Evolutionary conservation across 192 early-diverging fungal genomes (phyloP), one percentile per base, ranked within the genome.

Genomic region (Powellomyces hirtus): DNA sequence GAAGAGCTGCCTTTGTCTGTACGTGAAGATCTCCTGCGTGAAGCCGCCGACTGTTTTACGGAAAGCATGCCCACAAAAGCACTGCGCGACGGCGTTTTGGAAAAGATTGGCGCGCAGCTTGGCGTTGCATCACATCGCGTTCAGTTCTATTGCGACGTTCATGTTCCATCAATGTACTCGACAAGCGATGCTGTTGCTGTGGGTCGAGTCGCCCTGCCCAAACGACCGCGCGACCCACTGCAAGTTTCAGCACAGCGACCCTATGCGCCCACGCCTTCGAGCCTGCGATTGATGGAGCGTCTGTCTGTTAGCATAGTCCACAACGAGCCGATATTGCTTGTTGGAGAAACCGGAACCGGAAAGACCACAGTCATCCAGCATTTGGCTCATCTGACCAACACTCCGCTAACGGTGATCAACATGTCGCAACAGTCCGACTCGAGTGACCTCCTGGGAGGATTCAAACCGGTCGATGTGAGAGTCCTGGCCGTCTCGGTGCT

Each of bases 341-440:
- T 96, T 3, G 97, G 97, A 53, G 97, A 99, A 70, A 99, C 97
- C 0, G 97, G 97, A 58, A 94, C 94, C 6, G 97, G 97, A 55
- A 99, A 99, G 80, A 99, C 97, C 0, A 94, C 96, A 0, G 89
- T 92, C 6, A 89, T 99, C 16, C 97, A 99, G 77, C 88, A 92
- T 44, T 81, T 99, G 27, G 95, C 97, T 7, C 77, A 85, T 27
- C 73, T 94, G 59, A 76, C 91, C 40, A 80, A 82, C 18, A 72
- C 87, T 69, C 81, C 86, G 44, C 84, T 99, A 37, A 76, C 86
- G 2, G 96, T 97, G n/a, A 89, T 99, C 66, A 99, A 99, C 75
- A 82, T 99, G 77, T 92, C 90, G 49, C 97, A 99, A 76, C 97
- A 99, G 74, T 91, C 89, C 35, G 97, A 98, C 62, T 88, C 89